Evolutionary conservation across 257 asterid species (phyloP).

Genomic region (Leonotis leonurus): DNA sequence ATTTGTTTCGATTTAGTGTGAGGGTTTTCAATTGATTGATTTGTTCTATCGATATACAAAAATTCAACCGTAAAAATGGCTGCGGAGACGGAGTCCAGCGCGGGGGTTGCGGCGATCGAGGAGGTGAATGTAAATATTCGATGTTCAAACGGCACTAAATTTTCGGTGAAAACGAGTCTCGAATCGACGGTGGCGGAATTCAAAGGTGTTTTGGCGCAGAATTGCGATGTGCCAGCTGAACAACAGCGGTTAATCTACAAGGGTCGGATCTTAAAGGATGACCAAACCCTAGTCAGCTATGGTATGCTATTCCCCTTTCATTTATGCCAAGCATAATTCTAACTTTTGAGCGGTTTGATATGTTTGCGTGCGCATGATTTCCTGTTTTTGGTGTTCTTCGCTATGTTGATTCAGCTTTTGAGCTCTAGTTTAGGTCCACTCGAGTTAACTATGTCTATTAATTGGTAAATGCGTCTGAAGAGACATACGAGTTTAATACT

Average conservation of each 20-base stretch:
- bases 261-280: constrained; percentile 72
- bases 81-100: constrained; percentile 44
- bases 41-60: no score
- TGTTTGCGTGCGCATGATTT: constrained; percentile 6
- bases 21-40: constrained; percentile 26
- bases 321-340: neutral
- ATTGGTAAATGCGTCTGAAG: neutral
- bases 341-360: neutral
- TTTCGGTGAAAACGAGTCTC: constrained; percentile 46
- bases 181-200: constrained; percentile 48
- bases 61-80: constrained; percentile 20
- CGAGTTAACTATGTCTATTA: neutral
- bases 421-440: neutral
- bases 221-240: constrained; percentile 58
- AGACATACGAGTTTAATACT: neutral
- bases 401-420: constrained; percentile 10
- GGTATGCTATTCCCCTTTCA: constrained; percentile 26
- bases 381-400: neutral
- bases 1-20: constrained; percentile 17
- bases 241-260: constrained; percentile 67
- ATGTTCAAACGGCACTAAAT: constrained; percentile 55
- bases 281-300: constrained; percentile 59
- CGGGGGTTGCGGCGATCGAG: constrained; percentile 26
- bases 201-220: constrained; percentile 47
- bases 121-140: constrained; percentile 50